phyloP scores from a whole-genome alignment of 73 alveolate genomes.

The Vitrella brassicaformis region DNA sequence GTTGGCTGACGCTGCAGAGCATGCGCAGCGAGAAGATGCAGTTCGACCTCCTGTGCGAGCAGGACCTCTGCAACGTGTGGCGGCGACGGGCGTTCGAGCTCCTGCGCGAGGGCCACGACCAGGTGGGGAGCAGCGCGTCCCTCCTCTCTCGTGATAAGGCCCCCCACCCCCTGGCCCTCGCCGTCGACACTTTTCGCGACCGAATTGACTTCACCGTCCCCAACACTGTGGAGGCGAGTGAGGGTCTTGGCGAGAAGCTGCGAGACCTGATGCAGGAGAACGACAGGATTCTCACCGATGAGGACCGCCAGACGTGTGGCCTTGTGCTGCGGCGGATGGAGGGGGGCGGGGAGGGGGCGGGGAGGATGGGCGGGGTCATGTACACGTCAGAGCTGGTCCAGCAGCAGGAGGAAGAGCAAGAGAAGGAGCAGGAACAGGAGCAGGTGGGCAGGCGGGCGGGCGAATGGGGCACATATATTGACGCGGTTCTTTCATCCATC shows the following conservation, averaged over 20 bases:
- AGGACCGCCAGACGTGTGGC: background rate
- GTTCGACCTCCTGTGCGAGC: slow-evolving; percentile 13
- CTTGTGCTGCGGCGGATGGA: background rate
- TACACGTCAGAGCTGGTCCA: slow-evolving; percentile 8
- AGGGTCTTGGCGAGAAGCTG: background rate
- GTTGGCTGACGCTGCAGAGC: background rate
- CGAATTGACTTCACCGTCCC: too few relatives aligned
- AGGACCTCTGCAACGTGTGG: slow-evolving; percentile 13
- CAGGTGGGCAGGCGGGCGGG: too few relatives aligned
- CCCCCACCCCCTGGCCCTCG: background rate
- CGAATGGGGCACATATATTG: too few relatives aligned
- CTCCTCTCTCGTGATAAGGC: too few relatives aligned
- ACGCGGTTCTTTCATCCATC: too few relatives aligned
- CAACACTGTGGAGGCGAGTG: background rate
- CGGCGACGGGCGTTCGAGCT: slow-evolving; percentile 3
- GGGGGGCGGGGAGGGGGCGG: slow-evolving; percentile 12
- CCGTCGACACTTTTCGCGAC: too few relatives aligned
- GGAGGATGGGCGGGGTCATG: slow-evolving; percentile 5
- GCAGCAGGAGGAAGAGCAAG: slow-evolving; percentile 11
- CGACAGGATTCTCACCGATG: background rate
- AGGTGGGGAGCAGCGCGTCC: too few relatives aligned
- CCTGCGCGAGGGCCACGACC: background rate
- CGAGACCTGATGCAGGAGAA: background rate
- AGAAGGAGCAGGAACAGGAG: slow-evolving; percentile 28
- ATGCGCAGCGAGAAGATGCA: slow-evolving; percentile 14